phyloP scores from a whole-genome alignment of 2,329 filamentous ascomycete genomes.

The Claviceps africana region DNA sequence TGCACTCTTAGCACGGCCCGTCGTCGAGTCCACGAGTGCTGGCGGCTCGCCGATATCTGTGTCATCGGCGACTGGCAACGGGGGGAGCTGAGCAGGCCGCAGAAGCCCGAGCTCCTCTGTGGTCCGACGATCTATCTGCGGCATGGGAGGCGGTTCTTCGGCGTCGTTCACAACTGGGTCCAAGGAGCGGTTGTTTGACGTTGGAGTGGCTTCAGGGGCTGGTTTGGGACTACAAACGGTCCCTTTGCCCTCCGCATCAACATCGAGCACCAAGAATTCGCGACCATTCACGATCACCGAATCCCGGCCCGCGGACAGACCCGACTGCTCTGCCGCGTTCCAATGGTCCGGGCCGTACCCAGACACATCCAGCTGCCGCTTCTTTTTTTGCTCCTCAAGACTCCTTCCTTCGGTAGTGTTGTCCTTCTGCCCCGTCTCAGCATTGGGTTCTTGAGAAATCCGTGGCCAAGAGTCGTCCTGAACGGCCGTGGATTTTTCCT shows the following conservation, averaged over 20 bases:
- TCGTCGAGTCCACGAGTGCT: constrained; percentile 36
- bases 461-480: constrained; percentile 9
- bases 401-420: background rate
- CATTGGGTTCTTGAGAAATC: background rate
- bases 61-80: constrained; percentile 58
- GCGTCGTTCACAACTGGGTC: constrained; percentile 24
- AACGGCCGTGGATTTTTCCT: constrained; percentile 36
- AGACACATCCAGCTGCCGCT: constrained; percentile 61
- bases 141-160: constrained; percentile 43
- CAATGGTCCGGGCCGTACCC: constrained; percentile 68
- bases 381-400: constrained; percentile 26
- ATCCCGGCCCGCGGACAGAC: constrained; percentile 52
- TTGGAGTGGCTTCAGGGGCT: constrained; percentile 11
- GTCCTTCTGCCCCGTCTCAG: constrained; percentile 1
- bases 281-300: constrained; percentile 52
- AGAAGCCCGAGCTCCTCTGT: constrained; percentile 56
- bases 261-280: constrained; percentile 56
- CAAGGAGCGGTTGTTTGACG: constrained; percentile 18
- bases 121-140: constrained; percentile 41
- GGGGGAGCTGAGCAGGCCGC: constrained; percentile 53
- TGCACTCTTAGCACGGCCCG: constrained; percentile 31
- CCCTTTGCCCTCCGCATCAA: constrained; percentile 50
- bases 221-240: constrained; percentile 33
- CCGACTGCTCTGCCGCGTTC: constrained; percentile 48
- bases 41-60: constrained; percentile 69